Evolutionary conservation across 768 basidiomycete species (phyloP).

Genomic region (Dictyophora rubrovolvata): DNA sequence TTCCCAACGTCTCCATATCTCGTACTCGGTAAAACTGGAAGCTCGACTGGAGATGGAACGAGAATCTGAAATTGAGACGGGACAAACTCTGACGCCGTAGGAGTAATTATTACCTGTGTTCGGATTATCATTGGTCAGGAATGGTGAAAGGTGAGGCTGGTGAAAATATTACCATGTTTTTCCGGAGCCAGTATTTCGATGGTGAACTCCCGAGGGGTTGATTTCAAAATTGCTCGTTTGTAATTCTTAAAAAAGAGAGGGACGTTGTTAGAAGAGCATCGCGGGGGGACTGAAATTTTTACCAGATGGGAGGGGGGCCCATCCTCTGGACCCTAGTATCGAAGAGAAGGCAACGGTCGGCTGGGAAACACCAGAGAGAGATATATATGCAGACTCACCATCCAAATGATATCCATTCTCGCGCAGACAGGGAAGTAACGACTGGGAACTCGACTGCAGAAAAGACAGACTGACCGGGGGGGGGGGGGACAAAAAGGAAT

Average conservation of each 20-base stretch:
- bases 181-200: conserved; percentile 48
- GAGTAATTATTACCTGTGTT: conserved; percentile 38
- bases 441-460: not conserved
- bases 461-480: not conserved
- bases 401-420: not conserved
- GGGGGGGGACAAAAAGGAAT: not conserved
- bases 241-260: conserved; percentile 37
- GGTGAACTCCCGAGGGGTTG: conserved; percentile 48
- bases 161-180: conserved; percentile 39
- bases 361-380: not conserved
- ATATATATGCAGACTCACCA: not conserved
- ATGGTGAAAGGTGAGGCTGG: not conserved
- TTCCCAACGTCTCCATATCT: conserved; percentile 74
- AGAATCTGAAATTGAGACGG: conserved; percentile 22
- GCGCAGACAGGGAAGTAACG: not conserved
- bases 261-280: not conserved
- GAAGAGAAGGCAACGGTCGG: no score
- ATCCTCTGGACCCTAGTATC: not conserved
- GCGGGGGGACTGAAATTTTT: not conserved
- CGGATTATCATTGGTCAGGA: not conserved
- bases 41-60: conserved; percentile 25
- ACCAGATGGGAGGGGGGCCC: conserved; percentile 5
- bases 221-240: conserved; percentile 50
- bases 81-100: conserved; percentile 53
- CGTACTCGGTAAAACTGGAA: conserved; percentile 40